Percentiles rank a stretch among this genome's conserved stretches.
These are phyloP conservation scores for Yarrowia sp. DNA, from an alignment of 805 yeast species.

Conservation along the genomic window DNA sequence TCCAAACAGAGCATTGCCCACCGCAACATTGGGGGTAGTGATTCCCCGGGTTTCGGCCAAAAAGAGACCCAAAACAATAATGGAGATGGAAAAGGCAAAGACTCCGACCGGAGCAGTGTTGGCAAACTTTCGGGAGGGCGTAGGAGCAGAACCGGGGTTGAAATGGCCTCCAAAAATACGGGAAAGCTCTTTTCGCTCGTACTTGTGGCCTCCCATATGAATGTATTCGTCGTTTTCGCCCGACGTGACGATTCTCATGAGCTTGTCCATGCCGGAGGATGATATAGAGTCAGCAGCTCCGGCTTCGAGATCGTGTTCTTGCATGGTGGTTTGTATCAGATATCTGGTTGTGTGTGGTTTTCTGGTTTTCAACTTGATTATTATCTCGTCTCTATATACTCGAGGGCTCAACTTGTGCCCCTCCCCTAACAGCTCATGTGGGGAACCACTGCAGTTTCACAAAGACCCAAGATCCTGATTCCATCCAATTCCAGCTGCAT, in stretches of 20 bases:
- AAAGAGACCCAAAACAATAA: slow-evolving; percentile 53
- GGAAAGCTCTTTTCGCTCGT: slow-evolving; percentile 53
- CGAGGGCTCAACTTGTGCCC: not conserved
- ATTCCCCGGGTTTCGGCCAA: slow-evolving; percentile 59
- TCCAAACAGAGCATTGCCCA: slow-evolving; percentile 58
- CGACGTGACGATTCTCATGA: slow-evolving; percentile 36
- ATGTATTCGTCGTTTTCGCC: slow-evolving; percentile 58
- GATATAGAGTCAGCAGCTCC: slow-evolving; percentile 5
- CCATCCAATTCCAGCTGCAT: not conserved
- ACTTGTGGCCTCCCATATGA: slow-evolving; percentile 63
- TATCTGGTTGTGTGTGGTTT: too few relatives aligned
- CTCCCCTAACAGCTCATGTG: not conserved
- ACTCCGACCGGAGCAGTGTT: slow-evolving; percentile 63
- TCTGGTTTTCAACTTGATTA: not conserved
- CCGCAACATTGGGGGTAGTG: slow-evolving; percentile 50
- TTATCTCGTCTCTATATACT: not conserved
- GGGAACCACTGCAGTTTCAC: not conserved
- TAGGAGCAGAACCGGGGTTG: slow-evolving; percentile 15
- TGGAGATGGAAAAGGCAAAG: slow-evolving; percentile 55
- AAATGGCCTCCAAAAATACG: slow-evolving; percentile 47
- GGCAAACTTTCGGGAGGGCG: slow-evolving; percentile 50
- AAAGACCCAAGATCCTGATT: not conserved
- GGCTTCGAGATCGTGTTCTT: not conserved
- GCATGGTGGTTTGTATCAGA: not conserved
- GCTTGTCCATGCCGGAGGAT: not conserved